These are phyloP conservation scores for Xylaria bambusicola DNA, from an alignment of 495 filamentous ascomycete genomes.

Conservation along the genomic window DNA sequence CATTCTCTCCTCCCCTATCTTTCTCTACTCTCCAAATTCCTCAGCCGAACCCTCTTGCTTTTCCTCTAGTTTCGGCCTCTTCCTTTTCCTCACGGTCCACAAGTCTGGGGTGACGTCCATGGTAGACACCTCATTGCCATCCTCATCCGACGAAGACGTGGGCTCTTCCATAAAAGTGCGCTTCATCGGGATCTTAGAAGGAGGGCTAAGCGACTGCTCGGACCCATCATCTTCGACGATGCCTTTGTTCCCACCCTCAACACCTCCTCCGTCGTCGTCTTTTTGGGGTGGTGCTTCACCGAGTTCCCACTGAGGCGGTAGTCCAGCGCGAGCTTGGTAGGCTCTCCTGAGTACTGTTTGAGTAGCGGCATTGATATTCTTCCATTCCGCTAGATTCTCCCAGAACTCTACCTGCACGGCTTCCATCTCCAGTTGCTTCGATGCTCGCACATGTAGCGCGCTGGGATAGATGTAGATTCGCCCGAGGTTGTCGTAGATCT, in stretches of 20 bases:
- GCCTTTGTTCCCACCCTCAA: no score
- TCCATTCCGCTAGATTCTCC: background rate
- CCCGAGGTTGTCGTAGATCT: no score
- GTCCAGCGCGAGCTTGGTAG: background rate
- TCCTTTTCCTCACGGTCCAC: background rate
- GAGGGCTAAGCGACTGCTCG: background rate
- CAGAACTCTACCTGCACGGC: background rate
- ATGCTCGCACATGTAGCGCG: no score
- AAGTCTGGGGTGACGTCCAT: background rate
- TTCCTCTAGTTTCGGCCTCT: background rate
- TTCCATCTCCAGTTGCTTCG: background rate
- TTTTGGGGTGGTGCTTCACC: background rate
- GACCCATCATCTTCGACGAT: background rate
- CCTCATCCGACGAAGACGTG: background rate
- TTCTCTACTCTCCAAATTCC: no score
- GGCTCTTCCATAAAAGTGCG: background rate
- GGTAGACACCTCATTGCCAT: background rate
- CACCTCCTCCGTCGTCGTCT: background rate
- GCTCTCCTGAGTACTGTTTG: background rate
- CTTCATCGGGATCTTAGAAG: background rate
- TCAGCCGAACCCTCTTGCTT: background rate
- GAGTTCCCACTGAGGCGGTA: background rate
- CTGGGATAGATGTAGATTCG: no score
- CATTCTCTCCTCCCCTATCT: no score
- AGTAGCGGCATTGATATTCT: background rate